These are phyloP conservation scores for Actinomortierella wolfii DNA, from an alignment of 371 early-diverging fungal species.

Conservation along the genomic window DNA sequence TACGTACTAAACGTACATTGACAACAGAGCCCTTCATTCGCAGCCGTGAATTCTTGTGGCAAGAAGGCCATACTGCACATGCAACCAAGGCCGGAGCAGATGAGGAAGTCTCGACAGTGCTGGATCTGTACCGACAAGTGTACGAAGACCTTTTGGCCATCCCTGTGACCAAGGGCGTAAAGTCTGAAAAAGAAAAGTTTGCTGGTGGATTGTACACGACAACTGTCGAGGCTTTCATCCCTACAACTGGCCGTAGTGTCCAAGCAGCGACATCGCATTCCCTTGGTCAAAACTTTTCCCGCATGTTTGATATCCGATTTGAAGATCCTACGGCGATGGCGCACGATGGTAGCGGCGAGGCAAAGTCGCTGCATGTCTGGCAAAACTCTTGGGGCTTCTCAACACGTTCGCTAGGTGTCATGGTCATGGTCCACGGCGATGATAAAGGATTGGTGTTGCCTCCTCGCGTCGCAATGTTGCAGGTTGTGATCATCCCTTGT, in stretches of 20 bases:
- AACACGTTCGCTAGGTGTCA: conserved; percentile 97
- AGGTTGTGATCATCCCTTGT: conserved; percentile 94
- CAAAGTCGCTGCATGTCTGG: conserved; percentile 81
- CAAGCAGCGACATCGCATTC: conserved; percentile 99
- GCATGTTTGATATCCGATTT: conserved; percentile 93
- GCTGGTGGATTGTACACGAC: conserved; percentile 98
- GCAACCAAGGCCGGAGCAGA: conserved; percentile 88
- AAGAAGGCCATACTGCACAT: conserved; percentile 99
- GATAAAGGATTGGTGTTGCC: conserved; percentile 98
- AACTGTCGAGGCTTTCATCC: conserved; percentile 98
- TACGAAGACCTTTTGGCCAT: conserved; percentile 97
- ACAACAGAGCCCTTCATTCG: conserved; percentile 97
- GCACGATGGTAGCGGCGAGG: conserved; percentile 29
- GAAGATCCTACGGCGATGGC: conserved; percentile 60
- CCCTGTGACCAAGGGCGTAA: conserved; percentile 96
- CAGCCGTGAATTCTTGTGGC: conserved; percentile 99
- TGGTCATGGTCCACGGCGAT: conserved; percentile 98
- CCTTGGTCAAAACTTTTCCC: conserved; percentile 98
- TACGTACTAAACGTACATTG: too few species aligned
- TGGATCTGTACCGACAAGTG: conserved; percentile 93
- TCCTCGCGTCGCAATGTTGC: conserved; percentile 91
- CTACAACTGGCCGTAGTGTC: conserved; percentile 96
- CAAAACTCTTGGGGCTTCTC: conserved; percentile 99
- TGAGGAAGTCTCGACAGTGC: conserved; percentile 86
- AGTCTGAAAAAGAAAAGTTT: conserved; percentile 99